Conservation (phyloP, 2,329 filamentous ascomycete species). For the Aspergillus niger region DNA sequence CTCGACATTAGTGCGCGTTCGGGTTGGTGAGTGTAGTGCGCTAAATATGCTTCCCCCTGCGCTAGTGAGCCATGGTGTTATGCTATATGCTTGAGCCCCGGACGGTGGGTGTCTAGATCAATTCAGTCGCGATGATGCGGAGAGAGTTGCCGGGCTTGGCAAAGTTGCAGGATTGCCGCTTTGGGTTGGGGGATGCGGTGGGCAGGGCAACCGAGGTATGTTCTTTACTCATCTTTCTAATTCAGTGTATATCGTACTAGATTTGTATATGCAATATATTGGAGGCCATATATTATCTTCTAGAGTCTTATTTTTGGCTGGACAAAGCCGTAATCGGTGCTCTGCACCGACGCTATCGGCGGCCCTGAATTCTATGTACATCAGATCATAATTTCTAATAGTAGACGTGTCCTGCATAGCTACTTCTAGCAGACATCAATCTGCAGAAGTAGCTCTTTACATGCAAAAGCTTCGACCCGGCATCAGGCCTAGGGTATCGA, state of each 20-base stretch:
- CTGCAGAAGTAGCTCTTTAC: background rate
- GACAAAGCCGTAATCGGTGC: background rate
- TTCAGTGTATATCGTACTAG: too few relatives aligned
- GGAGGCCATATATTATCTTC: too few relatives aligned
- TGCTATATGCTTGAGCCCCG: background rate
- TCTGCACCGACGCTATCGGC: background rate
- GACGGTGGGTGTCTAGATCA: background rate
- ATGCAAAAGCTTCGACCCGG: background rate
- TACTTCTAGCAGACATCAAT: background rate
- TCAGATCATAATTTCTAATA: background rate
- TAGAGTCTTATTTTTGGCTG: too few relatives aligned
- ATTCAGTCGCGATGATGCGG: constrained; percentile 1
- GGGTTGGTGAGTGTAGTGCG: background rate
- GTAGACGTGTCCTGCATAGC: background rate
- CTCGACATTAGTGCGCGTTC: background rate
- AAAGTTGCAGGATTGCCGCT: constrained; percentile 35
- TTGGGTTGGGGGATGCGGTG: constrained; percentile 28
- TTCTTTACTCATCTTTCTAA: background rate
- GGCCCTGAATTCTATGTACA: background rate
- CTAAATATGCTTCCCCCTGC: background rate
- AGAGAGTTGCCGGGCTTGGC: constrained; percentile 32
- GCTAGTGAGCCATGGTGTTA: background rate
- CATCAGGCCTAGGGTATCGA: background rate
- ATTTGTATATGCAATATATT: too few relatives aligned
- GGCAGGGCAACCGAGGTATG: constrained; percentile 36